These are phyloP conservation scores for Miscanthus lutarioriparius DNA, from an alignment of 176 grass and related monocot genomes.

Conservation along the genomic window DNA sequence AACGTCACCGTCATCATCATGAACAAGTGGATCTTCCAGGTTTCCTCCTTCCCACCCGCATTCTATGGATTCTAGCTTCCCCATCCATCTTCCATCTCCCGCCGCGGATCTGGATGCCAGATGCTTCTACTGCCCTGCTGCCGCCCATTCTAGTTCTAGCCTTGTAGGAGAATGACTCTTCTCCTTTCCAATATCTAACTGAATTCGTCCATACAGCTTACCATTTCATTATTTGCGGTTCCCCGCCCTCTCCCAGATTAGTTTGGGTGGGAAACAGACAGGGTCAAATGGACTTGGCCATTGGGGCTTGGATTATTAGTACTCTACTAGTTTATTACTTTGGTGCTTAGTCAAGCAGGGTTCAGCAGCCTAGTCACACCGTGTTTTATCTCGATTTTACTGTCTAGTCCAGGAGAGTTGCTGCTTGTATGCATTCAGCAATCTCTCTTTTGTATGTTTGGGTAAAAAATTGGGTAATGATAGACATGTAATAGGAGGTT, in stretches of 20 bases:
- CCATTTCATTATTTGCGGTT: background rate
- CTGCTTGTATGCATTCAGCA: background rate
- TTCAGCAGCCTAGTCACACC: background rate
- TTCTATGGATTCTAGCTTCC: background rate
- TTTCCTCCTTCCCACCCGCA: constrained; percentile 16
- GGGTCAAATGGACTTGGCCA: background rate
- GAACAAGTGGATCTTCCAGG: constrained; percentile 99
- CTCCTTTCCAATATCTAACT: no score
- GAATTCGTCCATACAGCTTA: background rate
- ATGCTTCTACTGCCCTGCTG: background rate
- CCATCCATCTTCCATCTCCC: background rate
- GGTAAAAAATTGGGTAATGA: background rate
- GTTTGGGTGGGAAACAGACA: background rate
- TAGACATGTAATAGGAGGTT: background rate
- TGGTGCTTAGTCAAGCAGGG: background rate
- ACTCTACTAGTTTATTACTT: no score
- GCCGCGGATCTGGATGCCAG: constrained; percentile 31
- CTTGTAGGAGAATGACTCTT: background rate
- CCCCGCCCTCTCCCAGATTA: background rate
- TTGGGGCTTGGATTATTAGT: background rate
- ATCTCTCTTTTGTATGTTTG: background rate
- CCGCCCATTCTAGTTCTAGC: background rate
- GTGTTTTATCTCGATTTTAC: background rate
- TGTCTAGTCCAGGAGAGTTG: background rate
- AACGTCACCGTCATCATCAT: constrained; percentile 98